phyloP scores from a whole-genome alignment of 2,329 filamentous ascomycete species.

The Verticillium dahliae region DNA sequence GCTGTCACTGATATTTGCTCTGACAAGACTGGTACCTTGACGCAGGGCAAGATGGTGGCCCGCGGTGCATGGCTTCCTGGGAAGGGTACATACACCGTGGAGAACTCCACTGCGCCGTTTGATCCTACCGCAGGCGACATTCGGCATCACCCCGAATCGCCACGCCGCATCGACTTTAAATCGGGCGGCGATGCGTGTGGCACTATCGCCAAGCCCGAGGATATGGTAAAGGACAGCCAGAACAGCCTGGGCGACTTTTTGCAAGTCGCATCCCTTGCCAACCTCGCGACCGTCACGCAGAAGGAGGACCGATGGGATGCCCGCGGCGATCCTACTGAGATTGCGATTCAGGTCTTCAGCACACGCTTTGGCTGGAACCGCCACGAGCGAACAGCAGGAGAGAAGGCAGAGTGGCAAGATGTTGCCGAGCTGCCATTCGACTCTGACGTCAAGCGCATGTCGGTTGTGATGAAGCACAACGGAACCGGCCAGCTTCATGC shows the following conservation, averaged over 20 bases:
- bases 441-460: conserved; percentile 69
- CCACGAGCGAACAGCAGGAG: conserved; percentile 40
- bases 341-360: conserved; percentile 66
- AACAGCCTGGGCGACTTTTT: conserved; percentile 45
- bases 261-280: conserved; percentile 51
- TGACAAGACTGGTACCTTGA: conserved; percentile 54
- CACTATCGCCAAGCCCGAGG: conserved; percentile 15
- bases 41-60: conserved; percentile 58
- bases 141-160: conserved; percentile 21
- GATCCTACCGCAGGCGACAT: conserved; percentile 49
- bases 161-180: conserved; percentile 6
- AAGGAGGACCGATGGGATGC: conserved; percentile 47
- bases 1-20: conserved; percentile 41
- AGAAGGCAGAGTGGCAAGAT: conserved; percentile 44
- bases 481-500: conserved; percentile 21
- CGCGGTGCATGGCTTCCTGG: conserved; percentile 53
- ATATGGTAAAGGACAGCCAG: conserved; percentile 34
- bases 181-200: conserved; percentile 15
- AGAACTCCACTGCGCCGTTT: conserved; percentile 46
- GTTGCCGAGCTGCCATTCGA: conserved; percentile 65
- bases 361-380: conserved; percentile 59
- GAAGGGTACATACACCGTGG: conserved; percentile 50
- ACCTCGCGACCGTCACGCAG: conserved; percentile 41
- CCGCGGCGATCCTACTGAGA: conserved; percentile 62
- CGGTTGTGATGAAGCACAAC: conserved; percentile 52